phyloP scores from a whole-genome alignment of 345 rosid genomes.

The Eucalyptus sp. region DNA sequence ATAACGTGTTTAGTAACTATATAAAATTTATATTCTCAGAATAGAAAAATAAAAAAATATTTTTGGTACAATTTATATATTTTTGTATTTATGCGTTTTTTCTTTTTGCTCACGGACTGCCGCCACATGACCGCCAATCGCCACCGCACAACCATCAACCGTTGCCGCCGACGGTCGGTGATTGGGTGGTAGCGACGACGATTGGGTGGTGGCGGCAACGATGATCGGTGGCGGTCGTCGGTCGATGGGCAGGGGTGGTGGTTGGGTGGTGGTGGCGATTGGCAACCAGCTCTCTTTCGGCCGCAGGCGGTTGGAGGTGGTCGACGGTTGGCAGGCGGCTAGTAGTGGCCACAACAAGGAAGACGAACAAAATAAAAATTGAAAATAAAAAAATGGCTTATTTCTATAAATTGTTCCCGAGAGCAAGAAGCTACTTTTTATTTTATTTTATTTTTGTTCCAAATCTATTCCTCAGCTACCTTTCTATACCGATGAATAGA shows the following conservation, averaged over 20 bases:
- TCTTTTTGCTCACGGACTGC: fast-evolving
- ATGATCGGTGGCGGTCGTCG: fast-evolving
- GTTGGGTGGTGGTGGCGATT: fast-evolving
- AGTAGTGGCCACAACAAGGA: fast-evolving
- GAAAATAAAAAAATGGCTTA: too few relatives aligned
- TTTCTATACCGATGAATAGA: fast-evolving
- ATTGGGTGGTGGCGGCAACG: too few relatives aligned
- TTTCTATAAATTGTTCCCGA: too few relatives aligned
- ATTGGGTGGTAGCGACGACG: fast-evolving
- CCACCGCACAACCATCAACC: fast-evolving
- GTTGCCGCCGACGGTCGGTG: fast-evolving
- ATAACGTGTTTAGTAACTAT: too few relatives aligned
- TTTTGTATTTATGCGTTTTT: too few relatives aligned
- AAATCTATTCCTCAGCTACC: too few relatives aligned
- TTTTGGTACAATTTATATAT: too few relatives aligned
- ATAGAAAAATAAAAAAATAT: too few relatives aligned
- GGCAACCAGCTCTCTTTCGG: too few relatives aligned
- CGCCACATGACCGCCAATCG: fast-evolving
- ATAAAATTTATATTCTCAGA: too few relatives aligned
- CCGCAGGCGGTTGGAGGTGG: fast-evolving
- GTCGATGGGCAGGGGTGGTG: fast-evolving
- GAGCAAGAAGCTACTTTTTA: fast-evolving
- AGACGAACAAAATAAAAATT: too few relatives aligned
- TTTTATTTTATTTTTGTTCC: fast-evolving
- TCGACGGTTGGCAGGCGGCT: too few relatives aligned